Evolutionary conservation across 1,284 basidiomycete species (phyloP).

Genomic region (Malassezia brasiliensis): DNA sequence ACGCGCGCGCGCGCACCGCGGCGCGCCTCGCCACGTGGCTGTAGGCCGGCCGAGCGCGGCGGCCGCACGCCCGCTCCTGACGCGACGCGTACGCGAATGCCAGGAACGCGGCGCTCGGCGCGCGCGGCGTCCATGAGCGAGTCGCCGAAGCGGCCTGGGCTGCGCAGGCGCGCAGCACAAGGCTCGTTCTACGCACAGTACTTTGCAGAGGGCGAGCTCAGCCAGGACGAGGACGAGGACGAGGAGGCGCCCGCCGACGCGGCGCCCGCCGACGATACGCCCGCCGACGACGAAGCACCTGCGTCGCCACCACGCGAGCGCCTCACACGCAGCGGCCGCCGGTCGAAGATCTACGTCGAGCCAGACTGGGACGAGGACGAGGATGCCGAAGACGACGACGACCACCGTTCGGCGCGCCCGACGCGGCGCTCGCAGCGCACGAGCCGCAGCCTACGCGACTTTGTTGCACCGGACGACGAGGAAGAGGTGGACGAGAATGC

Average conservation of each 20-base stretch:
- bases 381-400: slow-evolving; percentile 6
- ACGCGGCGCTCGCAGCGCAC: background rate
- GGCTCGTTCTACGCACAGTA: slow-evolving; percentile 15
- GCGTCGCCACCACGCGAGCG: slow-evolving; percentile 5
- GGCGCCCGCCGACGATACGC: slow-evolving; percentile 16
- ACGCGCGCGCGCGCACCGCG: slow-evolving; percentile 1
- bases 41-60: background rate
- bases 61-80: background rate
- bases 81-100: background rate
- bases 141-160: slow-evolving; percentile 8
- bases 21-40: background rate
- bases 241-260: slow-evolving; percentile 20
- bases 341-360: slow-evolving; percentile 21
- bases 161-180: slow-evolving; percentile 5
- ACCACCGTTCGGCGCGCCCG: background rate
- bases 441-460: slow-evolving; percentile 25
- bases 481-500: slow-evolving; percentile 33
- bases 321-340: slow-evolving; percentile 24
- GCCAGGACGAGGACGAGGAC: background rate
- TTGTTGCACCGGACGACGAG: slow-evolving; percentile 30
- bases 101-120: slow-evolving; percentile 4
- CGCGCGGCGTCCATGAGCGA: background rate
- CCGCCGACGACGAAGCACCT: slow-evolving; percentile 5
- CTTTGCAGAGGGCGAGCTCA: slow-evolving; percentile 16
- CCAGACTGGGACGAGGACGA: slow-evolving; percentile 22